A percentile compares a stretch with the other conserved stretches of the same genome.
These are phyloP conservation scores for Boeremia exigua DNA, from an alignment of 2,329 filamentous ascomycete genomes.

Conservation along the genomic window DNA sequence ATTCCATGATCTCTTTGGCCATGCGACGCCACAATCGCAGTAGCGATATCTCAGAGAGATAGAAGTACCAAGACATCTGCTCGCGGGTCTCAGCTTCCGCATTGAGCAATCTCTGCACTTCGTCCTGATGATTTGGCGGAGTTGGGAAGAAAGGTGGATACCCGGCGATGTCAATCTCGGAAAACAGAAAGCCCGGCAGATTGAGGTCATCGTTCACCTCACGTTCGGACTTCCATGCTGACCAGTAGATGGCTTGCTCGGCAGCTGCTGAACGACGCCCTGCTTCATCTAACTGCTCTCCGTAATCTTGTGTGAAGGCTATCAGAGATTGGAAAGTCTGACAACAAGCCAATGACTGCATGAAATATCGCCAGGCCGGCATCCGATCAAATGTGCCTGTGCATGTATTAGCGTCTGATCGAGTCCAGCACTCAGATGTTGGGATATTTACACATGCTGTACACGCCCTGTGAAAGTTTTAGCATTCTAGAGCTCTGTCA, in stretches of 20 bases:
- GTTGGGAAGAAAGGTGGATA: background rate
- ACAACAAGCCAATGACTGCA: conserved; percentile 1
- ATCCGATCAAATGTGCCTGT: background rate
- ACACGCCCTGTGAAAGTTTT: background rate
- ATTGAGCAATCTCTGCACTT: background rate
- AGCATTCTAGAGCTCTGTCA: background rate
- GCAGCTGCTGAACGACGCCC: background rate
- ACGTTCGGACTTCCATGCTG: conserved; percentile 18
- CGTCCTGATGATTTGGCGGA: background rate
- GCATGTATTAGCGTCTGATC: background rate
- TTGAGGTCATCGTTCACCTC: conserved; percentile 6
- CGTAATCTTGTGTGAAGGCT: conserved; percentile 1
- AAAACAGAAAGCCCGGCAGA: background rate
- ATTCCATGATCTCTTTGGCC: background rate
- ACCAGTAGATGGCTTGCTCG: conserved; percentile 17
- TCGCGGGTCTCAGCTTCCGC: background rate
- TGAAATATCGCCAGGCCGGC: background rate
- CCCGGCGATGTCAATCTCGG: conserved; percentile 8
- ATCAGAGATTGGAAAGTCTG: background rate
- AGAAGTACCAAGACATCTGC: conserved; percentile 12
- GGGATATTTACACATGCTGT: background rate
- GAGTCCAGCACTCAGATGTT: background rate
- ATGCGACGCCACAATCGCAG: conserved; percentile 1
- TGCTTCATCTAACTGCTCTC: background rate
- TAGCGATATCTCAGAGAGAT: conserved; percentile 18